These are phyloP conservation scores for Fusarium phyllophilum DNA, from an alignment of 2,329 filamentous ascomycete genomes.

Conservation along the genomic window DNA sequence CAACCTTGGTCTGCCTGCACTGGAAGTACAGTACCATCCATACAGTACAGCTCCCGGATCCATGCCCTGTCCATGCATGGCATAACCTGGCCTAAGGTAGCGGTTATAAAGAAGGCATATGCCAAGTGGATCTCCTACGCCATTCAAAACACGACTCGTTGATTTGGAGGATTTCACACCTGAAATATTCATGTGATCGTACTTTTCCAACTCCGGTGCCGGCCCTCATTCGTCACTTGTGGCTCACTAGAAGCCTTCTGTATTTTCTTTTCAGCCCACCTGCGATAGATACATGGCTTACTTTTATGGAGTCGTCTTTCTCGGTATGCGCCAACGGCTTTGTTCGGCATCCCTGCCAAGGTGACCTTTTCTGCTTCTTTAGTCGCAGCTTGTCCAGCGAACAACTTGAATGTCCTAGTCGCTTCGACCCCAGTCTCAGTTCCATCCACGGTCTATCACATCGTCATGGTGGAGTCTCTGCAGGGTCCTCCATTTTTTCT, in stretches of 20 bases:
- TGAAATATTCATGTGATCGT: constrained; percentile 26
- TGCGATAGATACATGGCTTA: constrained; percentile 10
- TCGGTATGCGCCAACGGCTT: neutral
- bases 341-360: neutral
- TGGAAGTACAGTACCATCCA: constrained; percentile 1
- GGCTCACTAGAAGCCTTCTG: constrained; percentile 11
- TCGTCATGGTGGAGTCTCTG: constrained; percentile 39
- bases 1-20: neutral
- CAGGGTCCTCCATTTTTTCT: constrained; percentile 35
- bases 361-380: neutral
- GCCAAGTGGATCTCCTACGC: constrained; percentile 26
- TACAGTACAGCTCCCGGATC: constrained; percentile 20
- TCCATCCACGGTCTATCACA: constrained; percentile 4
- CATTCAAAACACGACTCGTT: constrained; percentile 25
- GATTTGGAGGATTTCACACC: constrained; percentile 1
- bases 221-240: constrained; percentile 14
- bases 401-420: neutral
- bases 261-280: constrained; percentile 20
- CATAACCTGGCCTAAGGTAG: constrained; percentile 18
- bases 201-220: constrained; percentile 23
- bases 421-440: neutral
- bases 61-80: constrained; percentile 21
- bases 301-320: constrained; percentile 2
- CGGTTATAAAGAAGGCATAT: constrained; percentile 22
- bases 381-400: constrained; percentile 2